Percentiles rank a stretch among this genome's conserved stretches.
These are phyloP conservation scores for Epichloe gansuensis DNA, from an alignment of 2,329 filamentous ascomycete genomes.

Conservation along the genomic window DNA sequence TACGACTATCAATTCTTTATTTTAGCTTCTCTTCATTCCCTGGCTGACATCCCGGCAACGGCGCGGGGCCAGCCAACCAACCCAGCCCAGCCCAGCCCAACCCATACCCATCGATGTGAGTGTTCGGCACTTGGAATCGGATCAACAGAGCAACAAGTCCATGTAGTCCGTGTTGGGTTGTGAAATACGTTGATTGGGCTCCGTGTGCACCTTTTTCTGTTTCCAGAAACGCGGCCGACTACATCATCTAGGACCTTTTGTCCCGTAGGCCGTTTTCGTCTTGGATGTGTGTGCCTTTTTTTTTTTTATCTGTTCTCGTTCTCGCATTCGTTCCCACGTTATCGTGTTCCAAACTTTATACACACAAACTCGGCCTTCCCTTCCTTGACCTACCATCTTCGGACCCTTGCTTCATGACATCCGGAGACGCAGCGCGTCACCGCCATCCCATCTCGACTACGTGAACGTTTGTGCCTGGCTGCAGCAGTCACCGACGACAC, in stretches of 20 bases:
- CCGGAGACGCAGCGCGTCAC: not conserved
- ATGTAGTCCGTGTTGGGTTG: not conserved
- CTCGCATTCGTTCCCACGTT: not conserved
- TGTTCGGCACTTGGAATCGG: not conserved
- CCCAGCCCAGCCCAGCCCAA: not conserved
- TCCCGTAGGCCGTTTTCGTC: not conserved
- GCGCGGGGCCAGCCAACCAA: not conserved
- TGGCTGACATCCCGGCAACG: not conserved
- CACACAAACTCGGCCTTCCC: too few species aligned
- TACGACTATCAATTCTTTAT: not conserved
- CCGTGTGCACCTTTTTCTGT: too few species aligned
- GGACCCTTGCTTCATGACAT: not conserved
- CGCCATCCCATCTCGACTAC: not conserved
- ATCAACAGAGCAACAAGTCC: not conserved
- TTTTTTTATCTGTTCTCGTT: not conserved
- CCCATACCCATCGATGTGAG: not conserved
- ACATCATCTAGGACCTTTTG: not conserved
- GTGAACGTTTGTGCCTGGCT: not conserved
- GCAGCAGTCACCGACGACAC: not conserved
- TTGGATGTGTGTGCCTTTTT: not conserved
- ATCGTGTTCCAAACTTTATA: too few species aligned
- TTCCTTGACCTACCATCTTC: too few species aligned
- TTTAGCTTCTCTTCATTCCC: not conserved
- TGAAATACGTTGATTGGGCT: not conserved
- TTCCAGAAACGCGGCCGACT: not conserved